Evolutionary conservation across 441 rosid species (phyloP).

Genomic region (Viola pubescens): DNA sequence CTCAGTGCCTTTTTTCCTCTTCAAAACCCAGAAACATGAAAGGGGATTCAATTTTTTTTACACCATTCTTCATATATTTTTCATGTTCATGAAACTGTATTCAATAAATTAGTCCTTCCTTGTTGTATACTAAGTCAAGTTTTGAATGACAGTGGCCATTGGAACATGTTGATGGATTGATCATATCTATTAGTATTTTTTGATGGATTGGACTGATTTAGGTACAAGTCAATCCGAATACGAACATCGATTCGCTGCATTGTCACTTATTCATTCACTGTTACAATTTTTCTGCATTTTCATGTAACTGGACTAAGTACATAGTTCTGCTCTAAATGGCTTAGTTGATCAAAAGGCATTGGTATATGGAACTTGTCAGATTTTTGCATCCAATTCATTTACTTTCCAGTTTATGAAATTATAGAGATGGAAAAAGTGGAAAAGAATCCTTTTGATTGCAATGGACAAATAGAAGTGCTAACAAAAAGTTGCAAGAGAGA

Average conservation of each 20-base stretch:
- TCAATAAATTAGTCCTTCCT: constrained; percentile 3
- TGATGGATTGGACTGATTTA: too few species aligned
- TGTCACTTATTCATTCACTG: too few species aligned
- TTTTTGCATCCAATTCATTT: background rate
- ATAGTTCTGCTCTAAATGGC: background rate
- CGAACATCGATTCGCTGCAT: too few species aligned
- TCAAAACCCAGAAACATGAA: constrained; percentile 19
- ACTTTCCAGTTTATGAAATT: background rate
- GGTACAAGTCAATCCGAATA: too few species aligned
- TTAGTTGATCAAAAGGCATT: background rate
- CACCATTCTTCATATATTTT: constrained; percentile 1
- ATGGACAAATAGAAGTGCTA: background rate
- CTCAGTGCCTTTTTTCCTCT: constrained; percentile 2
- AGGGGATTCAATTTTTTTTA: constrained; percentile 19
- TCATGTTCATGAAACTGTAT: constrained; percentile 10
- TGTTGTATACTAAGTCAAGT: constrained; percentile 1
- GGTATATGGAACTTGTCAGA: background rate
- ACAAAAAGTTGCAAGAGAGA: background rate
- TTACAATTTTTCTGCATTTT: too few species aligned
- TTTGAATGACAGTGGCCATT: background rate
- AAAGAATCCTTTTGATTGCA: constrained; percentile 1
- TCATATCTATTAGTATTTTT: too few species aligned
- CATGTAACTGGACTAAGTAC: too few species aligned
- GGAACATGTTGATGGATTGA: too few species aligned
- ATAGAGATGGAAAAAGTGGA: background rate